A percentile compares a stretch with the other conserved stretches of the same genome.
Evolutionary conservation across 164 flowering plant genomes (phyloP).

Genomic region (Dillenia turbinata): DNA sequence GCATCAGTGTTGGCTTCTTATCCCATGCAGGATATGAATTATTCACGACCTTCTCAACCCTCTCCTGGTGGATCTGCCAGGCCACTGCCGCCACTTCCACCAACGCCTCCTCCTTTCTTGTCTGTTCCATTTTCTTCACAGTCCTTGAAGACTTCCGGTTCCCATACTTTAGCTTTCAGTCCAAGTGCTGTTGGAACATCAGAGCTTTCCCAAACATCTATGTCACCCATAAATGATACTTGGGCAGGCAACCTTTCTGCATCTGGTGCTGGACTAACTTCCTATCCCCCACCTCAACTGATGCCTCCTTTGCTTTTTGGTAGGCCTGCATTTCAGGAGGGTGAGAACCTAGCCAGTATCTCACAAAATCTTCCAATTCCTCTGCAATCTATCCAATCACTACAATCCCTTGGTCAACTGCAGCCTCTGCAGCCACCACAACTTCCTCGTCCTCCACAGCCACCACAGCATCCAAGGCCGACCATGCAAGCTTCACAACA

Average conservation of each 20-base stretch:
- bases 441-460: slow-evolving; percentile 63
- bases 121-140: slow-evolving; percentile 35
- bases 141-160: slow-evolving; percentile 31
- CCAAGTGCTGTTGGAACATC: slow-evolving; percentile 29
- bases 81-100: slow-evolving; percentile 90
- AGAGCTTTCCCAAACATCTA: slow-evolving; percentile 38
- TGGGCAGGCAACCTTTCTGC: slow-evolving; percentile 31
- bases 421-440: slow-evolving; percentile 92
- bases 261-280: slow-evolving; percentile 34
- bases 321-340: slow-evolving; percentile 58
- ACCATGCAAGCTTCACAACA: slow-evolving; percentile 51
- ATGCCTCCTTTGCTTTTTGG: slow-evolving; percentile 37
- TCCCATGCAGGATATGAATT: slow-evolving; percentile 42
- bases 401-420: slow-evolving; percentile 55
- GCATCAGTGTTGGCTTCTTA: slow-evolving; percentile 26
- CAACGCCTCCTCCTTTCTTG: slow-evolving; percentile 78
- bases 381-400: slow-evolving; percentile 38
- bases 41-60: slow-evolving; percentile 33
- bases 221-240: slow-evolving; percentile 28
- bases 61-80: slow-evolving; percentile 53
- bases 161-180: slow-evolving; percentile 40
- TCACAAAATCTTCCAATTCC: slow-evolving; percentile 40
- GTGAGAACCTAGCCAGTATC: slow-evolving; percentile 38
- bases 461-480: slow-evolving; percentile 77
- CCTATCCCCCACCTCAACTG: slow-evolving; percentile 46